Conservation (phyloP, 495 filamentous ascomycete genomes). For the Aspergillus sparsus region DNA sequence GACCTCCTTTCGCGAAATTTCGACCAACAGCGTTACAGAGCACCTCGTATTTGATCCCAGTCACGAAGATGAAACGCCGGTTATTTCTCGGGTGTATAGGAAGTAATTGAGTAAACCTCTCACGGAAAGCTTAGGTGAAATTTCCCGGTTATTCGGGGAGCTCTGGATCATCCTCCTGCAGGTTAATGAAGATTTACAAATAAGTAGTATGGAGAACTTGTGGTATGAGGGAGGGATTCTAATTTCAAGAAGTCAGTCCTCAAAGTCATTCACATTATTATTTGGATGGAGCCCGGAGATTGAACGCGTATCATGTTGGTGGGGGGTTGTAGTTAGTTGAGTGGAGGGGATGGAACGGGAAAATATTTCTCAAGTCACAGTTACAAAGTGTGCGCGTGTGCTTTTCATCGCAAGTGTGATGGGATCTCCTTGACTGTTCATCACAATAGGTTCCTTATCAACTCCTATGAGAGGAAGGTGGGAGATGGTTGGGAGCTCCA, state of each 20-base stretch:
- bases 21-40: not conserved
- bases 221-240: no score
- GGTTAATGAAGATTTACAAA: not conserved
- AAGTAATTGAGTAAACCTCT: not conserved
- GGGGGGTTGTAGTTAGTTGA: not conserved
- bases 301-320: slow-evolving; percentile 3
- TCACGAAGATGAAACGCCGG: not conserved
- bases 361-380: not conserved
- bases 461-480: no score
- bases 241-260: no score
- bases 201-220: no score
- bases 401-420: no score
- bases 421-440: no score
- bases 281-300: not conserved
- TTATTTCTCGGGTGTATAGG: not conserved
- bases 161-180: not conserved
- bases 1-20: not conserved
- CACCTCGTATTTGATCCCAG: slow-evolving; percentile 1
- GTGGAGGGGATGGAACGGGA: not conserved
- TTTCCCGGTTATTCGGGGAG: no score
- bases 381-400: no score
- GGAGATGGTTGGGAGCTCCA: no score
- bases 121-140: slow-evolving; percentile 3
- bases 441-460: no score
- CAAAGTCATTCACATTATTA: not conserved